These are phyloP conservation scores for Tolypocladium amazonense DNA, from an alignment of 2,329 filamentous ascomycete genomes.

Conservation along the genomic window DNA sequence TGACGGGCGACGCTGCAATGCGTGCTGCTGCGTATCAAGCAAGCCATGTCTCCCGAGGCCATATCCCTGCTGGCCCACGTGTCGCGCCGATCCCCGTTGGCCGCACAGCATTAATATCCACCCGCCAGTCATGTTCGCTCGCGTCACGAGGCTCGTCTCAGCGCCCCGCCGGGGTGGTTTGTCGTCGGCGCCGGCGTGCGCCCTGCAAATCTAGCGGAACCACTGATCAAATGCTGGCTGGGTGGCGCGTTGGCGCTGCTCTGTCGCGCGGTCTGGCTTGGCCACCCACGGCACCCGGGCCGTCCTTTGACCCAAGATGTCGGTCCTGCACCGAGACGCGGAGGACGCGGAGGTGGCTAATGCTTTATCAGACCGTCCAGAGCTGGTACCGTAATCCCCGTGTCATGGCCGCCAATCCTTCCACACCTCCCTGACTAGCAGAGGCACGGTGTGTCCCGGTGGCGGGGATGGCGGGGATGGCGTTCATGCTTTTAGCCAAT, in stretches of 20 bases:
- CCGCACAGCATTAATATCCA: neutral
- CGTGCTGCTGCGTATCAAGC: neutral
- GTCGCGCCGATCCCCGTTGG: conserved; percentile 5
- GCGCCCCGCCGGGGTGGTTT: neutral
- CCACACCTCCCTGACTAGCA: neutral
- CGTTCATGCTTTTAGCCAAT: neutral
- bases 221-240: neutral
- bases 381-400: neutral
- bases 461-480: neutral
- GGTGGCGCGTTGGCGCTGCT: neutral
- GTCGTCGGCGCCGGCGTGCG: neutral
- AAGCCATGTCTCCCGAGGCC: neutral
- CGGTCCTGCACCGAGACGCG: neutral
- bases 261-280: neutral
- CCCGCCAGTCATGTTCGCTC: neutral
- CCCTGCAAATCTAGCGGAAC: conserved; percentile 1
- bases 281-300: neutral
- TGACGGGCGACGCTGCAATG: neutral
- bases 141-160: neutral
- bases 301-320: neutral
- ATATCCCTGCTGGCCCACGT: conserved; percentile 8
- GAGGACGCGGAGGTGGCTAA: neutral
- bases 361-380: neutral
- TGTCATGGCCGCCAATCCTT: neutral
- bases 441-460: neutral